These are phyloP conservation scores for Colletotrichum sansevieriae DNA, from an alignment of 2,329 filamentous ascomycete species.

Conservation along the genomic window DNA sequence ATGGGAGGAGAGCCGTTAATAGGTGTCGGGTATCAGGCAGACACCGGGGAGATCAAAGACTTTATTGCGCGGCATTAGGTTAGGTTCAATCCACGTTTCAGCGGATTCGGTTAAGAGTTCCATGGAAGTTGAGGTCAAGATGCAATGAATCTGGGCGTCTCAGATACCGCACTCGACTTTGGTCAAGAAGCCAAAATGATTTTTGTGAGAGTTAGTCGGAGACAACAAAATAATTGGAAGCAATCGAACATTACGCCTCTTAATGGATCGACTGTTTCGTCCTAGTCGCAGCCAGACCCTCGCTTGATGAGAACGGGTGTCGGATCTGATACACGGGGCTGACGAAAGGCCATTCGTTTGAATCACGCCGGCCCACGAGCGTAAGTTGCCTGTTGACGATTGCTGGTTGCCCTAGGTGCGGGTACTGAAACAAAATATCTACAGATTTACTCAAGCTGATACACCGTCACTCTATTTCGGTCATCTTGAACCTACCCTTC, in stretches of 20 bases:
- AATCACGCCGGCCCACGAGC: constrained; percentile 3
- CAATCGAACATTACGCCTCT: no score
- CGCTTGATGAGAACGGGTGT: background rate
- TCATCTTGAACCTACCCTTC: background rate
- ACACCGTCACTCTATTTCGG: constrained; percentile 24
- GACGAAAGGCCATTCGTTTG: background rate
- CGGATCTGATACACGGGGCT: background rate
- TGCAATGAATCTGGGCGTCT: no score
- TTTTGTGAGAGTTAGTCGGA: no score
- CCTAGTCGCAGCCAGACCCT: background rate
- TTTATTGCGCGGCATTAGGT: background rate
- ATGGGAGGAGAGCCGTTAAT: constrained; percentile 13
- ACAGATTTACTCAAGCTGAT: constrained; percentile 16
- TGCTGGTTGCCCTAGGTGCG: background rate
- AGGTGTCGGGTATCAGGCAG: constrained; percentile 4
- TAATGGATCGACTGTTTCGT: background rate
- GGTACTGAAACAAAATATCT: background rate
- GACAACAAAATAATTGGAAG: no score
- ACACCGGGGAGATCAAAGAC: constrained; percentile 6
- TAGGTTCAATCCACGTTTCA: no score
- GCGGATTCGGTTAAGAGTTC: no score
- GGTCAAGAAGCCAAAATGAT: no score
- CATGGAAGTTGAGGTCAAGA: no score
- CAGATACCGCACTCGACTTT: no score
- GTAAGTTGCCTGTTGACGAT: background rate